phyloP scores from a whole-genome alignment of 805 yeast genomes.

The Clavispora phyllophila region DNA sequence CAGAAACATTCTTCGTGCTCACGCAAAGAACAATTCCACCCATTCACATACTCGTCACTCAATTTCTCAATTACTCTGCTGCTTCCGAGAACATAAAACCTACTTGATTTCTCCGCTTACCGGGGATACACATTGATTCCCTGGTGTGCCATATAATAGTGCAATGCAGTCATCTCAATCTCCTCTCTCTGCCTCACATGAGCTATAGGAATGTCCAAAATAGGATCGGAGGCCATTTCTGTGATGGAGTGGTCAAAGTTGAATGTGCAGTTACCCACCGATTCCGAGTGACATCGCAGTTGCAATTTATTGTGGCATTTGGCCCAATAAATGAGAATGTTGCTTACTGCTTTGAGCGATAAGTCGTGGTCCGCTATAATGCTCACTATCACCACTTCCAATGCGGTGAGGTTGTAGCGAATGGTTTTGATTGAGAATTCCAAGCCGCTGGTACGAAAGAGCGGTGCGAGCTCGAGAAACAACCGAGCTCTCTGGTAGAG shows the following conservation, averaged over 20 bases:
- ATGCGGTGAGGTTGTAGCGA: not conserved
- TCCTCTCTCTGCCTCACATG: not conserved
- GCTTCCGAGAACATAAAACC: too few species aligned
- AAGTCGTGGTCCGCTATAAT: not conserved
- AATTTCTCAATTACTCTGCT: too few species aligned
- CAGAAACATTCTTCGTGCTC: too few species aligned
- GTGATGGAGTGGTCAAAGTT: not conserved
- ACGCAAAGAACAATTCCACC: too few species aligned
- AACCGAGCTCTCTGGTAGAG: not conserved
- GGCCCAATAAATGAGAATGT: not conserved
- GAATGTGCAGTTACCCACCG: not conserved
- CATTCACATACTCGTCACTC: too few species aligned
- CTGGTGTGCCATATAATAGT: not conserved
- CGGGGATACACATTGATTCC: not conserved
- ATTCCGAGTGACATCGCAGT: not conserved
- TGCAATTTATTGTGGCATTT: not conserved
- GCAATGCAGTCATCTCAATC: not conserved
- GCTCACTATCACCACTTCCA: not conserved
- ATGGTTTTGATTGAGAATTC: not conserved
- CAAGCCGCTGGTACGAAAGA: not conserved
- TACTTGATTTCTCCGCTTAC: not conserved
- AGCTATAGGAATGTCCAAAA: not conserved
- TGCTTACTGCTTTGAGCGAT: not conserved
- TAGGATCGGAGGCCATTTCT: not conserved
- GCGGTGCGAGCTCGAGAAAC: not conserved